Evolutionary conservation across 2,329 filamentous ascomycete species (phyloP).

Genomic region (Fusarium stilboides): DNA sequence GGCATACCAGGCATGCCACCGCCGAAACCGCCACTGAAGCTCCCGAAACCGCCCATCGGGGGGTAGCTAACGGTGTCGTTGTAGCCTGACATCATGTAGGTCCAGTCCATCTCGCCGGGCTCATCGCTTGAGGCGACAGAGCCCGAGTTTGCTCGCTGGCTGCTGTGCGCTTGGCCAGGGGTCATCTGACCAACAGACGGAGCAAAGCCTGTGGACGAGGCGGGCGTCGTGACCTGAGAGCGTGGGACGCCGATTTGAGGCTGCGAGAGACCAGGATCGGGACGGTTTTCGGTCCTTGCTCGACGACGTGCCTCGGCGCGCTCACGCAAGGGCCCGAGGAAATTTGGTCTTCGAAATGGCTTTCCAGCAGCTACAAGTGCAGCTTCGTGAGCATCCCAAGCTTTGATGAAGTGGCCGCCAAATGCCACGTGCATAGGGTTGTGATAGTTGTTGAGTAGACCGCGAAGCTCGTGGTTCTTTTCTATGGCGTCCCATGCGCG

Average conservation of each 20-base stretch:
- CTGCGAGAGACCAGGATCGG: slow-evolving; percentile 41
- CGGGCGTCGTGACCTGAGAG: slow-evolving; percentile 38
- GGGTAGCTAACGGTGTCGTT: slow-evolving; percentile 53
- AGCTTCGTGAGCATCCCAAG: slow-evolving; percentile 71
- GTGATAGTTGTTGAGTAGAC: slow-evolving; percentile 64
- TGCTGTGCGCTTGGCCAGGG: slow-evolving; percentile 19
- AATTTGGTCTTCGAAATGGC: slow-evolving; percentile 59
- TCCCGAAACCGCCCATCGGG: slow-evolving; percentile 50
- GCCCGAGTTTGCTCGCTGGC: slow-evolving; percentile 31
- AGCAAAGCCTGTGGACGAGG: slow-evolving; percentile 54
- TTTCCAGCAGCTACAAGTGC: slow-evolving; percentile 63
- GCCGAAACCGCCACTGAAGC: slow-evolving; percentile 48
- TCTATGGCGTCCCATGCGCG: slow-evolving; percentile 72
- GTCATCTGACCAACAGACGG: slow-evolving; percentile 47
- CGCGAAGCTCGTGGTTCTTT: slow-evolving; percentile 68
- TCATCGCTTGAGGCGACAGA: slow-evolving; percentile 50
- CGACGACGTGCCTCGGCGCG: slow-evolving; percentile 56
- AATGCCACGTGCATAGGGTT: slow-evolving; percentile 73
- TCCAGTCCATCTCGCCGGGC: slow-evolving; percentile 64
- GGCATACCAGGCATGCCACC: slow-evolving; percentile 47
- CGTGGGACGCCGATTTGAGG: slow-evolving; percentile 49
- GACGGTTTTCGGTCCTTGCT: slow-evolving; percentile 51
- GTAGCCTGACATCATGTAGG: slow-evolving; percentile 62
- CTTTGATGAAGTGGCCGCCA: slow-evolving; percentile 71
- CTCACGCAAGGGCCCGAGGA: slow-evolving; percentile 65